These are phyloP conservation scores for Tanacetum coccineum DNA, from an alignment of 129 eudicot species.

Conservation along the genomic window DNA sequence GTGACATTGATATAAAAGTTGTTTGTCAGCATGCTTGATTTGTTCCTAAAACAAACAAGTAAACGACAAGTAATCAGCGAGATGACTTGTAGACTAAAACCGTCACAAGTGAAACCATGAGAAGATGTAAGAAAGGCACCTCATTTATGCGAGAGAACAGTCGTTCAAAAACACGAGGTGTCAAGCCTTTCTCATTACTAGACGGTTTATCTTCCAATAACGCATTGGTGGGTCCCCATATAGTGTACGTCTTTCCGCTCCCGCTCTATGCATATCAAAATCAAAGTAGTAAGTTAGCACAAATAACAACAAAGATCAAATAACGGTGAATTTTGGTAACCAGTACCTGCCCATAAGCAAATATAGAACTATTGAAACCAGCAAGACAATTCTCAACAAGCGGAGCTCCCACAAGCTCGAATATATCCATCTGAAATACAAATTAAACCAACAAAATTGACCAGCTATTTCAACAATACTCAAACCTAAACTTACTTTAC, in stretches of 20 bases:
- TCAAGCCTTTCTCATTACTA: conserved; percentile 52
- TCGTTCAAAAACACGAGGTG: conserved; percentile 76
- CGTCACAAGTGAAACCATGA: background rate
- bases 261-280: conserved; percentile 59
- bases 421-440: conserved; percentile 64
- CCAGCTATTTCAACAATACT: conserved; percentile 2
- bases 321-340: background rate
- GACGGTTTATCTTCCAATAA: conserved; percentile 50
- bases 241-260: conserved; percentile 94
- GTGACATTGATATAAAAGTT: conserved; percentile 81
- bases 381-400: conserved; percentile 95
- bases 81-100: background rate
- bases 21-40: conserved; percentile 66
- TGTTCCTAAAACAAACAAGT: conserved; percentile 55
- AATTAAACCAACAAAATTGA: background rate
- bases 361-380: conserved; percentile 97
- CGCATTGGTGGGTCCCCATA: conserved; percentile 95
- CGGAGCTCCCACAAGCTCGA: conserved; percentile 91
- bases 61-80: conserved; percentile 2
- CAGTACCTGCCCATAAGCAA: conserved; percentile 96
- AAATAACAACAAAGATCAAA: background rate
- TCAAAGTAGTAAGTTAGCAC: background rate
- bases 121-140: conserved; percentile 31
- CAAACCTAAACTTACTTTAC: no score
- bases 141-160: conserved; percentile 76